Conservation (phyloP, 805 yeast species). For the Metschnikowia arizonensis region DNA sequence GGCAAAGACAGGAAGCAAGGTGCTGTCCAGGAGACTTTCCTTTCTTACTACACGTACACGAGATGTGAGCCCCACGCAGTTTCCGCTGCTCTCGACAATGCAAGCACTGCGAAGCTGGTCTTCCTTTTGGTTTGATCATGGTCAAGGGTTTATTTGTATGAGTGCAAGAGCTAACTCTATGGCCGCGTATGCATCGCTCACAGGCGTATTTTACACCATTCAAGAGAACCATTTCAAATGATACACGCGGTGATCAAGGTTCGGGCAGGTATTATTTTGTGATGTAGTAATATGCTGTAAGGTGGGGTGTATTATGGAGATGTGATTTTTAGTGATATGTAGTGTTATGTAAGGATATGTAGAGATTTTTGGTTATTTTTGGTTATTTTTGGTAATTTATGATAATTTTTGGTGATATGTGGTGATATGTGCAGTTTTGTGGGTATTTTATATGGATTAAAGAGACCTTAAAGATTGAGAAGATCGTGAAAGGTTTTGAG, state of each 20-base stretch:
- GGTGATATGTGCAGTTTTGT: background rate
- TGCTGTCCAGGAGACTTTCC: constrained; percentile 39
- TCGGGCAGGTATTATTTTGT: background rate
- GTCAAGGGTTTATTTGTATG: constrained; percentile 88
- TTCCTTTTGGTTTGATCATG: constrained; percentile 93
- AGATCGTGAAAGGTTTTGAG: constrained; percentile 3
- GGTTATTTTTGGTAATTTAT: too few relatives aligned
- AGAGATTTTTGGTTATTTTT: too few relatives aligned
- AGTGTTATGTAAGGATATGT: too few relatives aligned
- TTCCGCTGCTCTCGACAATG: constrained; percentile 79
- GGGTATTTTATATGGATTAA: background rate
- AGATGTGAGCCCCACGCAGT: constrained; percentile 58
- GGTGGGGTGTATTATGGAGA: too few relatives aligned
- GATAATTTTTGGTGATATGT: too few relatives aligned
- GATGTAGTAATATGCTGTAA: too few relatives aligned
- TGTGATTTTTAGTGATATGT: too few relatives aligned
- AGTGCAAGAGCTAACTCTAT: constrained; percentile 88
- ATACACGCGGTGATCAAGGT: background rate
- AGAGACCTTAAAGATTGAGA: background rate
- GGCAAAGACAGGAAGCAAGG: constrained; percentile 36
- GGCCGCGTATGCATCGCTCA: constrained; percentile 94
- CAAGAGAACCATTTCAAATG: constrained; percentile 73
- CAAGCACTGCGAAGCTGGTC: constrained; percentile 89
- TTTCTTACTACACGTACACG: constrained; percentile 66
- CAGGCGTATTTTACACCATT: constrained; percentile 96